Conservation (phyloP, 192 early-diverging fungal genomes). For the Umbelopsis ramanniana region DNA sequence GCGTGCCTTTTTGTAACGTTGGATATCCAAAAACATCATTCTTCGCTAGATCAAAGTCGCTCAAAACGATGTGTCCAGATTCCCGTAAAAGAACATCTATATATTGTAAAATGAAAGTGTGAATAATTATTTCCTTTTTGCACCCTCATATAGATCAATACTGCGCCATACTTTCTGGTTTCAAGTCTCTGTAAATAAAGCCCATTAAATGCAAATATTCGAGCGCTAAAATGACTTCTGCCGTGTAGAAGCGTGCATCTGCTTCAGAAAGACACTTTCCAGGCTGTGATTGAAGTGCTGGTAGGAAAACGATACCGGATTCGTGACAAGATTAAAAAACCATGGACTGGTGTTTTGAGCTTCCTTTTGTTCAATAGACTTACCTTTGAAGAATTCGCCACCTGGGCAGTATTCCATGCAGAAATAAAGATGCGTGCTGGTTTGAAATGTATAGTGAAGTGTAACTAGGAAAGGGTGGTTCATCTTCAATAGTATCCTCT, state of each 20-base stretch:
- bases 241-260: constrained; percentile 77
- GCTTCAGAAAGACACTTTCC: constrained; percentile 5
- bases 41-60: constrained; percentile 93
- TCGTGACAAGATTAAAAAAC: too few species aligned
- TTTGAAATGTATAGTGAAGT: constrained; percentile 89
- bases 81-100: constrained; percentile 6
- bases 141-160: constrained; percentile 46
- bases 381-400: constrained; percentile 85
- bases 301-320: too few species aligned
- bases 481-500: constrained; percentile 84
- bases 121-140: background rate
- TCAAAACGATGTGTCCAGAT: constrained; percentile 84
- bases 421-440: constrained; percentile 83
- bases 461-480: constrained; percentile 92
- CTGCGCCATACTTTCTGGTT: constrained; percentile 77
- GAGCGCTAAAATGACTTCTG: constrained; percentile 79
- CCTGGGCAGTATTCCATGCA: constrained; percentile 90
- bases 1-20: constrained; percentile 1
- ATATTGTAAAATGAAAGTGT: background rate
- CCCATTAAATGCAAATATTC: constrained; percentile 76
- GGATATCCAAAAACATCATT: constrained; percentile 33
- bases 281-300: background rate
- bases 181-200: constrained; percentile 88
- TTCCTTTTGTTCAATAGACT: background rate
- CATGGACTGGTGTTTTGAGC: background rate